Base-by-base conservation (phyloP, 345 rosid genomes). In the Cochlearia excelsa region DNA sequence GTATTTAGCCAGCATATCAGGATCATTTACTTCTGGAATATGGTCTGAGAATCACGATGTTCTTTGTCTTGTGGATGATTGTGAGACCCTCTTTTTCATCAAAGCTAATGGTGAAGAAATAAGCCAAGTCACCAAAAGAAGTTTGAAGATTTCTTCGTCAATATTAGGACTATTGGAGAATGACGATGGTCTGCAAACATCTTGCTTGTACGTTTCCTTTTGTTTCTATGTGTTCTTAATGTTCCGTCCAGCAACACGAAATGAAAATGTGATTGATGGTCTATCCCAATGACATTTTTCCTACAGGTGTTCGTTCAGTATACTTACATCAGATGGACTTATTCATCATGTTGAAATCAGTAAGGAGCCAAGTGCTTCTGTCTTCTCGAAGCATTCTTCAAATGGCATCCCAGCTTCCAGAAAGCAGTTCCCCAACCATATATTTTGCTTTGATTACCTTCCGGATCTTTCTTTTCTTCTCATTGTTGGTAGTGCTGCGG, bases 41-140 rank as follows among this genome's bases (percentile, higher is more conserved):
- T 93, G 99, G 97, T 89, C 94, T 4, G 99, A 81, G 74, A 61
- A 76, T 61, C 91, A 82, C 62, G 85, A 85, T 78, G 72, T 89
- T 65, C 89, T 93, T 69, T 95, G 94, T 75, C 70, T 89, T 45
- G 69, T 70, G 61, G 90, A 87, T 74, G 88, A 81, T 71, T 64
- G 58, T 38, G 88, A 73, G 69, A 77, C 83, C 38, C 63, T 93
- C 40, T 82, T 79, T 78, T 83, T 93, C 74, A 75, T 93, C 70
- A 83, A 80, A 80, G 78, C 85, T 73, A 87, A 79, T 27, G 99
- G 99, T 50, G 94, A 83, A 70, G 94, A 85, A 73, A 82, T 88
- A 60, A 76, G 81, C 34, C 82, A 78, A 70, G 63, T 81, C 74
- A 71, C 81, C 29, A 79, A 61, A 74, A 75, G 70, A 74, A 78